Percentiles rank a stretch among this genome's conserved stretches.
Conservation (phyloP, 148 eudicot genomes). For the Amaranthus palmeri region DNA sequence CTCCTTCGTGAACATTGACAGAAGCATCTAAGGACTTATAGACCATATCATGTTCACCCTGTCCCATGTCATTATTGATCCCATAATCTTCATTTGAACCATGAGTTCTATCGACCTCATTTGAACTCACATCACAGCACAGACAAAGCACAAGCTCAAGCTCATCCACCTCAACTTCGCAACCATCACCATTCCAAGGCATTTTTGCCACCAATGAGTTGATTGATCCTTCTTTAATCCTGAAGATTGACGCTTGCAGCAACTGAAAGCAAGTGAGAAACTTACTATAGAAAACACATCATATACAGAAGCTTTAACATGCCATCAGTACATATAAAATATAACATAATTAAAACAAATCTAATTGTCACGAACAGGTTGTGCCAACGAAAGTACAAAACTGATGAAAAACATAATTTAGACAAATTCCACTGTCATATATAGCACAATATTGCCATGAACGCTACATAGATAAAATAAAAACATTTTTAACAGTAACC, state of each 20-base stretch:
- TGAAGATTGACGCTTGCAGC: constrained; percentile 37
- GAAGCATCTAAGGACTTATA: constrained; percentile 24
- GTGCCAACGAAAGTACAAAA: no score
- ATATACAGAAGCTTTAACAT: no score
- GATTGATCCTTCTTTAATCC: constrained; percentile 79
- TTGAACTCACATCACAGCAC: constrained; percentile 14
- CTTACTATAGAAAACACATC: neutral
- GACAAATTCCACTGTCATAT: no score
- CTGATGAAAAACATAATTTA: no score
- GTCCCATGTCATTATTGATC: constrained; percentile 25
- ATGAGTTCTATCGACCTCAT: constrained; percentile 29
- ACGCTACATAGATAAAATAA: neutral
- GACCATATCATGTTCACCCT: constrained; percentile 30
- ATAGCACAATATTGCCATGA: no score
- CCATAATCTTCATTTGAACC: constrained; percentile 20
- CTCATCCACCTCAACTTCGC: constrained; percentile 70
- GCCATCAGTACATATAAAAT: no score
- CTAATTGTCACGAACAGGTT: no score
- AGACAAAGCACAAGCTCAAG: constrained; percentile 79
- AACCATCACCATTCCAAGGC: constrained; percentile 83
- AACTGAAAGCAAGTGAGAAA: constrained; percentile 39
- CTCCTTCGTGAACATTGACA: constrained; percentile 84
- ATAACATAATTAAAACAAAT: no score
- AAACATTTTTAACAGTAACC: no score
- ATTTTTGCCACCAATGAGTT: constrained; percentile 59